Conservation (phyloP, 345 rosid species). For the Hypericum perforatum region DNA sequence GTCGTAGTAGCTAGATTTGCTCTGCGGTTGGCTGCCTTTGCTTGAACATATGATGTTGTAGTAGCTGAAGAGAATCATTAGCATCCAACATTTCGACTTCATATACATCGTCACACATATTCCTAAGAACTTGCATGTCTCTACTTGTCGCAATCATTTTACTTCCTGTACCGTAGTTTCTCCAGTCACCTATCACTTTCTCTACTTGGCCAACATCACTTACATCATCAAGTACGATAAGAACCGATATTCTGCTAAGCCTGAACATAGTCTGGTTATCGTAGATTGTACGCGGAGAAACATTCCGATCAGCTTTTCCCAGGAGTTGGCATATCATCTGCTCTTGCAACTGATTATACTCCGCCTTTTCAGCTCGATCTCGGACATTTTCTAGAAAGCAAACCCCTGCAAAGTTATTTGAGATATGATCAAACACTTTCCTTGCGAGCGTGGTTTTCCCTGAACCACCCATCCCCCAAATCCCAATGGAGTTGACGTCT, state of each 20-base stretch:
- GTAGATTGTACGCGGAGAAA: neutral
- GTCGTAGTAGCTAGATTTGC: neutral
- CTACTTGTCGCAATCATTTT: neutral
- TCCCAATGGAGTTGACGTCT: neutral
- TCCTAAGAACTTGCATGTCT: neutral
- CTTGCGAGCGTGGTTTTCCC: constrained; percentile 1
- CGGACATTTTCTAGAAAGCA: neutral
- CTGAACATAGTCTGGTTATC: neutral
- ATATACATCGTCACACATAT: neutral
- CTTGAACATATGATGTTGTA: neutral
- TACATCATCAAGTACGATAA: neutral
- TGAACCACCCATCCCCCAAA: neutral
- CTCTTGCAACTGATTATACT: neutral
- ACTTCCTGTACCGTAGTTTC: neutral
- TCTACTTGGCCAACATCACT: neutral
- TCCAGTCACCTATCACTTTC: neutral
- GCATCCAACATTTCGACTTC: neutral
- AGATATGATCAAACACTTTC: neutral
- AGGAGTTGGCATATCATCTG: neutral
- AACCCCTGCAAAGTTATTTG: neutral
- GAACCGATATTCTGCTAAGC: neutral
- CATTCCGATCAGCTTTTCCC: neutral
- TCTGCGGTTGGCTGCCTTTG: neutral
- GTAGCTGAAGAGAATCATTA: neutral
- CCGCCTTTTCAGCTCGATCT: neutral